Base-by-base conservation (phyloP, 345 rosid species). In the Murraya koenigii region DNA sequence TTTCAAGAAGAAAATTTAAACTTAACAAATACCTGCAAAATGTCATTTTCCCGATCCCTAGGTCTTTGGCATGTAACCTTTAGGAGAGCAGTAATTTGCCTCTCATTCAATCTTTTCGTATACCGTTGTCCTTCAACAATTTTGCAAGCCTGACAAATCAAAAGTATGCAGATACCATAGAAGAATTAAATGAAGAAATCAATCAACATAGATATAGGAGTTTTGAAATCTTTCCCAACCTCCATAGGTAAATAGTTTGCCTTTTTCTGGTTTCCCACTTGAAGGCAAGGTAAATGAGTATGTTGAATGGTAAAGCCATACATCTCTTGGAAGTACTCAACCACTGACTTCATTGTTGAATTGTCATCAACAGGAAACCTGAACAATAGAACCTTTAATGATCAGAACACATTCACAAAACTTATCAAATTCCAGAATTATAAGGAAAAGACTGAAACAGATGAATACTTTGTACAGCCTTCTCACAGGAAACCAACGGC, bases 201-300 rank as follows among this genome's bases (percentile, higher is more conserved):
- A 55, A 75, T 25, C n/a, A 28, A 1, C 25, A n/a, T 55, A 35
- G 38, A 47, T 22, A 28, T 32, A 30, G 9, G 70, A 25, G 62
- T 35, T 22, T 19, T 66, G 17, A 36, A 41, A 56, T 30, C 33
- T 32, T 19, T 38, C 28, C 71, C 20, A 63, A 96, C 99, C 95
- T 97, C 99, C 99, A 97, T 90, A n/a, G 99, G 99, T 79, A 97
- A 87, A 85, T 97, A 97, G 77, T 92, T 97, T 35, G 98, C 97
- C 85, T 94, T 97, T 84, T 89, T 93, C 77, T 97, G 97, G 87
- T 94, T 97, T 80, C 99, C 99, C 56, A 97, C 99, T 89, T 93
- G 97, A 82, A 97, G 98, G 78, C 98, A 97, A 10, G 99, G 99
- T 65, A 97, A 85, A 89, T 97, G 98, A 4, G 99, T 86, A 71